Conservation (phyloP, 2,329 filamentous ascomycete species). For the Thelonectria rubi region DNA sequence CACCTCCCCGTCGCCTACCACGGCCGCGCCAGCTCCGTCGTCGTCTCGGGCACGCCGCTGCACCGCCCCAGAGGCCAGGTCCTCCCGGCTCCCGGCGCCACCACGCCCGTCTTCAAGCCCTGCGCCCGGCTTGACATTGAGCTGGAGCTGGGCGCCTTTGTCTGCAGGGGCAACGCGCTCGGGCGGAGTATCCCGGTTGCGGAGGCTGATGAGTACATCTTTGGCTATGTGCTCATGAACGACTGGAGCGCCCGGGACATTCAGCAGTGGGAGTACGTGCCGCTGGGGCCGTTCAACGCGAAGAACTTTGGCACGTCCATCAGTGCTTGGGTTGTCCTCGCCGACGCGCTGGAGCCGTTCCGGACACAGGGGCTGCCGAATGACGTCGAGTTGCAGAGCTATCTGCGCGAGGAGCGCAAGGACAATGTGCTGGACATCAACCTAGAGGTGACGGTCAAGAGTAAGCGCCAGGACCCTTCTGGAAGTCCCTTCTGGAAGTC, state of each 20-base stretch:
- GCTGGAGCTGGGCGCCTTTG: constrained; percentile 79
- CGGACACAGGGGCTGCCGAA: constrained; percentile 42
- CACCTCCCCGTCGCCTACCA: constrained; percentile 85
- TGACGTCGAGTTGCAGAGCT: constrained; percentile 46
- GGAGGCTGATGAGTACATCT: constrained; percentile 74
- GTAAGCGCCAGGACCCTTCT: constrained; percentile 38
- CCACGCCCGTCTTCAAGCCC: constrained; percentile 64
- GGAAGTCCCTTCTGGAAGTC: fast-evolving
- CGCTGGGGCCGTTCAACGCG: constrained; percentile 68
- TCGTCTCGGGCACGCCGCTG: constrained; percentile 77
- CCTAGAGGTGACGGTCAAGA: constrained; percentile 50
- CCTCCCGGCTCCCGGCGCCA: constrained; percentile 56
- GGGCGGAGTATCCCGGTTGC: constrained; percentile 71
- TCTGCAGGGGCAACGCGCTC: constrained; percentile 71
- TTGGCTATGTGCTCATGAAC: constrained; percentile 73
- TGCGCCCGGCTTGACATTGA: constrained; percentile 75
- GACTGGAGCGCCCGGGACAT: constrained; percentile 72
- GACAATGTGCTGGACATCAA: constrained; percentile 50
- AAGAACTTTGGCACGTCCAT: constrained; percentile 70
- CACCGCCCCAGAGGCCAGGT: constrained; percentile 79
- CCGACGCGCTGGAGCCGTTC: constrained; percentile 61
- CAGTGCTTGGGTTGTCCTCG: constrained; percentile 69
- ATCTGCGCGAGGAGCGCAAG: constrained; percentile 64
- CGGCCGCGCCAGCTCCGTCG: constrained; percentile 78
- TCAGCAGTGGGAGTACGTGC: constrained; percentile 68